These are phyloP conservation scores for Inga leiocalycina DNA, from an alignment of 306 rosid species.

Conservation along the genomic window DNA sequence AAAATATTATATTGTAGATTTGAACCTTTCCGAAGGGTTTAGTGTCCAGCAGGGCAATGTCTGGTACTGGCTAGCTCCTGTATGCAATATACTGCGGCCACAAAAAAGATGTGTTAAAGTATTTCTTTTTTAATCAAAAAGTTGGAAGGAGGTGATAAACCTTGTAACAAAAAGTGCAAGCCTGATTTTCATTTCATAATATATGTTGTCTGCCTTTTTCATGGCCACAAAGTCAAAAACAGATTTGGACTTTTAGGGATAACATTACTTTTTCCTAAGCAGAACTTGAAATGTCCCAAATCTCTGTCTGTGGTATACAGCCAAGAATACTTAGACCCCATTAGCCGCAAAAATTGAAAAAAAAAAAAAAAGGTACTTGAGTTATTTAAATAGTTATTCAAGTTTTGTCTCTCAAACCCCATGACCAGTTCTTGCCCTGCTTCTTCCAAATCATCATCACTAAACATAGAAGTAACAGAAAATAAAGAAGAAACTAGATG, in stretches of 20 bases:
- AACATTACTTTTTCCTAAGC: conserved; percentile 32
- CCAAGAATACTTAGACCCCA: conserved; percentile 26
- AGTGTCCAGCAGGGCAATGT: conserved; percentile 92
- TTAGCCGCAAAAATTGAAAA: conserved; percentile 24
- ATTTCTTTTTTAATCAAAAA: neutral
- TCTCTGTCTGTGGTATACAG: conserved; percentile 25
- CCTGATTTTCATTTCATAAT: conserved; percentile 20
- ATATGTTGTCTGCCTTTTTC: conserved; percentile 61
- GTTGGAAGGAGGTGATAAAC: conserved; percentile 29
- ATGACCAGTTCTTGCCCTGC: conserved; percentile 17
- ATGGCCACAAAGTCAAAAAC: conserved; percentile 48
- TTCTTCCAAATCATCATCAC: conserved; percentile 33
- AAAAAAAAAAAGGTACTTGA: conserved; percentile 25
- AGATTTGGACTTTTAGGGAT: conserved; percentile 39
- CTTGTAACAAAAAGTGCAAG: conserved; percentile 4
- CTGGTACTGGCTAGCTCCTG: conserved; percentile 94
- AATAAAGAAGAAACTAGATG: neutral
- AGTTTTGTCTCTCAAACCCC: conserved; percentile 38
- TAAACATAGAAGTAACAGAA: conserved; percentile 7
- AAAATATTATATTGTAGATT: neutral
- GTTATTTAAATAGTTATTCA: neutral
- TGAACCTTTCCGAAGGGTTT: conserved; percentile 95
- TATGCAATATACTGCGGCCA: conserved; percentile 76
- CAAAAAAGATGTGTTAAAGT: neutral
- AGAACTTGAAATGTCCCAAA: conserved; percentile 28